Percentiles rank a stretch among this genome's conserved stretches.
These are phyloP conservation scores for Nyctanthes arbortristis DNA, from an alignment of 257 asterid genomes.

Conservation along the genomic window DNA sequence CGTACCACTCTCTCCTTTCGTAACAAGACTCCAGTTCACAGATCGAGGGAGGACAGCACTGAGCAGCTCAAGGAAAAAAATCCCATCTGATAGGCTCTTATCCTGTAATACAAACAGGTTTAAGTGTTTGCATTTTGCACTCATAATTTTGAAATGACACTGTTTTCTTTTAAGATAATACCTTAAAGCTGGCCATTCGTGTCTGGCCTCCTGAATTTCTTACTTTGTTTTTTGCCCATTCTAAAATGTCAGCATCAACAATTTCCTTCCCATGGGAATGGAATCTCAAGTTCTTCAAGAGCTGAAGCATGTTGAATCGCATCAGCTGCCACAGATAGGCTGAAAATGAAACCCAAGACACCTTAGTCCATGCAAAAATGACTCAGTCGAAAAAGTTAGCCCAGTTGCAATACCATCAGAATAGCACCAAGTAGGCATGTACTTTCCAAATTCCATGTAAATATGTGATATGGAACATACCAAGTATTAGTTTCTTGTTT, in stretches of 20 bases:
- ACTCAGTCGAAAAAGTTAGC: neutral
- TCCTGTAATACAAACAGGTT: conserved; percentile 55
- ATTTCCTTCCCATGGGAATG: conserved; percentile 93
- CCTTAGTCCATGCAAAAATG: conserved; percentile 20
- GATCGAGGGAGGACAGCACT: conserved; percentile 95
- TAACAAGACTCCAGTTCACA: conserved; percentile 97
- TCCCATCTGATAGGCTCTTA: conserved; percentile 76
- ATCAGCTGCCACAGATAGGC: conserved; percentile 95
- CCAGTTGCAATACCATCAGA: neutral
- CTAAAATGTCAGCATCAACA: conserved; percentile 71
- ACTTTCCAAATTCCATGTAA: neutral
- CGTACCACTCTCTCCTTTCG: conserved; percentile 84
- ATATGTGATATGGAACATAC: conserved; percentile 36
- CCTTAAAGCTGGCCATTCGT: conserved; percentile 77
- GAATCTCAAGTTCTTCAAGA: conserved; percentile 75
- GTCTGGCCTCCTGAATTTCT: conserved; percentile 72
- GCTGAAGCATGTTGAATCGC: conserved; percentile 90
- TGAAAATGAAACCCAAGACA: conserved; percentile 43
- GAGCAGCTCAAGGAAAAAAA: conserved; percentile 91
- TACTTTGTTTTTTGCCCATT: conserved; percentile 90
- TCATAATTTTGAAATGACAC: neutral
- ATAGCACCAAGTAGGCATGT: neutral
- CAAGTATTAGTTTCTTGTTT: conserved; percentile 85
- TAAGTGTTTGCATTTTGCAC: neutral
- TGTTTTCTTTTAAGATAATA: conserved; percentile 28